Conservation (phyloP, 2,329 filamentous ascomycete genomes). For the Diaporthe longicolla region DNA sequence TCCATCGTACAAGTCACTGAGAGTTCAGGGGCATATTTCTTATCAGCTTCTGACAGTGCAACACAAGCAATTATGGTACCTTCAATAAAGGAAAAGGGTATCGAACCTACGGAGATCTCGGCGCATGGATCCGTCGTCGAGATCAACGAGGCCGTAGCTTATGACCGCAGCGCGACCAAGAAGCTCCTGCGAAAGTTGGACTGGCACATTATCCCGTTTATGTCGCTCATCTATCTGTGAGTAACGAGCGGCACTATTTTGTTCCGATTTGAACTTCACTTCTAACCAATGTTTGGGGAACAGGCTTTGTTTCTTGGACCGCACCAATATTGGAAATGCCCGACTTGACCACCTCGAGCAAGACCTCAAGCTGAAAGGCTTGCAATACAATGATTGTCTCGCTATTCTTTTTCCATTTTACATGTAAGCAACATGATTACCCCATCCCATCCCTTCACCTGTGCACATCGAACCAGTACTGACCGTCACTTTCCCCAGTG, state of each 20-base stretch:
- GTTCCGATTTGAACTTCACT: rapidly evolving
- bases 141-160: constrained; percentile 39
- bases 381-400: constrained; percentile 56
- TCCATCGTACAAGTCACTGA: not conserved
- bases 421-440: constrained; percentile 47
- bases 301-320: constrained; percentile 57
- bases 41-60: not conserved
- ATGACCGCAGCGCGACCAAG: constrained; percentile 58
- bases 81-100: constrained; percentile 9
- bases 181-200: constrained; percentile 68
- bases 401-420: constrained; percentile 69
- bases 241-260: rapidly evolving
- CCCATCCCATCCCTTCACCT: constrained; percentile 43
- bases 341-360: constrained; percentile 54
- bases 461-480: not conserved
- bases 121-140: constrained; percentile 9
- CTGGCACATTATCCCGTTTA: constrained; percentile 70
- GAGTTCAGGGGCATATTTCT: not conserved
- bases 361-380: constrained; percentile 44
- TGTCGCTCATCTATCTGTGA: constrained; percentile 70
- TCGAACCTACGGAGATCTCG: not conserved
- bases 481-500: not conserved
- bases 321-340: constrained; percentile 63
- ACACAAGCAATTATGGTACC: not conserved
- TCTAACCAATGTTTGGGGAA: not conserved